These are phyloP conservation scores for Fusarium papillatum DNA, from an alignment of 2,329 filamentous ascomycete genomes.

Conservation along the genomic window DNA sequence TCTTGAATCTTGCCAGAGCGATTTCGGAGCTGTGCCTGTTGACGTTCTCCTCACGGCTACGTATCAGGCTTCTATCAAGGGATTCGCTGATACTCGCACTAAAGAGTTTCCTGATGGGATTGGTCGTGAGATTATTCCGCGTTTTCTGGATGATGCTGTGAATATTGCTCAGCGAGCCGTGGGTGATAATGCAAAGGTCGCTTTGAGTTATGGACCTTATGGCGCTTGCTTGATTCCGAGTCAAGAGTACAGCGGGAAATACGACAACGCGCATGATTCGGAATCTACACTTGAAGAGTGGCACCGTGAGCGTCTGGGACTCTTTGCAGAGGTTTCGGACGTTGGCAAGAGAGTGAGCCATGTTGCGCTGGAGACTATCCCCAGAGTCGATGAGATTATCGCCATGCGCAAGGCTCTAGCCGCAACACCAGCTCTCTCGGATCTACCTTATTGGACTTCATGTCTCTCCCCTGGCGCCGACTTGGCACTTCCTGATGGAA, in stretches of 20 bases:
- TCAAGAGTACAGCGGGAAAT: constrained; percentile 74
- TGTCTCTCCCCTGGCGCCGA: constrained; percentile 72
- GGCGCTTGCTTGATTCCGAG: constrained; percentile 76
- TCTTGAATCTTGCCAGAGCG: constrained; percentile 67
- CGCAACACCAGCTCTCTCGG: constrained; percentile 41
- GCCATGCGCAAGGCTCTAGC: constrained; percentile 64
- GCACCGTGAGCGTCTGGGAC: constrained; percentile 67
- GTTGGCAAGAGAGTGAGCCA: constrained; percentile 61
- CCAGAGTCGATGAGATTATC: constrained; percentile 71
- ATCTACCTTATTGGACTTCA: constrained; percentile 69
- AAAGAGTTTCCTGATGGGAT: constrained; percentile 59
- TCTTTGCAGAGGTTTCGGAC: constrained; percentile 60
- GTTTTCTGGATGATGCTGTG: constrained; percentile 59
- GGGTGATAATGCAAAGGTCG: constrained; percentile 53
- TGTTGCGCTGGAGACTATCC: constrained; percentile 76
- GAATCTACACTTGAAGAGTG: constrained; percentile 63
- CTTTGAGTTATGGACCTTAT: constrained; percentile 75
- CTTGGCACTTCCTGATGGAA: constrained; percentile 69
- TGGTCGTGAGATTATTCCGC: constrained; percentile 51
- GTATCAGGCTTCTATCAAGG: constrained; percentile 73
- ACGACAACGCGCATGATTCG: constrained; percentile 63
- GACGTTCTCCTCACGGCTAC: constrained; percentile 77
- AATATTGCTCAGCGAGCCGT: constrained; percentile 55
- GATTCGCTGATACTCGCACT: constrained; percentile 65
- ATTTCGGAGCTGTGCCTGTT: constrained; percentile 68